Evolutionary conservation across 2,329 filamentous ascomycete species (phyloP).

Genomic region (Penicillium sp.): DNA sequence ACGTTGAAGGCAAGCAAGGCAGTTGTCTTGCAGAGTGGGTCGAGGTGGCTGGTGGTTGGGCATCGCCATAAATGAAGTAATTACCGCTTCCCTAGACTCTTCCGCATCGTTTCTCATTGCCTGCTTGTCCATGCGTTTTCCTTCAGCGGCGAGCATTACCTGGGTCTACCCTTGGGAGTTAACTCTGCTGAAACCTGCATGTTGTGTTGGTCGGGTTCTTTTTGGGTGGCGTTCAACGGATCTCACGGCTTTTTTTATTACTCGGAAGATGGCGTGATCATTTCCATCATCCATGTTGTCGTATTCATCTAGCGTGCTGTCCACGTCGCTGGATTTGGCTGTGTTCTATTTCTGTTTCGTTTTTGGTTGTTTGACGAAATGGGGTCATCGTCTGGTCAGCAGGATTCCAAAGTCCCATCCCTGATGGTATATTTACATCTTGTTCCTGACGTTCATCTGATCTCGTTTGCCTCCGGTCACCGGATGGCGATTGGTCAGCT

Average conservation of each 20-base stretch:
- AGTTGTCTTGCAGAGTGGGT: conserved; percentile 97
- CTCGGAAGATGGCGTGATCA: conserved; percentile 35
- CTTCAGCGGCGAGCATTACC: conserved; percentile 36
- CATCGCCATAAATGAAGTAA: conserved; percentile 52
- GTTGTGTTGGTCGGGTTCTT: conserved; percentile 31
- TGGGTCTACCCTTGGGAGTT: conserved; percentile 32
- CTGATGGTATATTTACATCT: conserved; percentile 11
- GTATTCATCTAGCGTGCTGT: conserved; percentile 40
- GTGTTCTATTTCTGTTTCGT: conserved; percentile 14
- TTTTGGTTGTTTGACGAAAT: background rate
- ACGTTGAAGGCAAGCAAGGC: conserved; percentile 96
- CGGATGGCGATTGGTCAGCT: background rate
- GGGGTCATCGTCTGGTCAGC: background rate
- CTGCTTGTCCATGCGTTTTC: conserved; percentile 29
- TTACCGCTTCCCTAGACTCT: conserved; percentile 12
- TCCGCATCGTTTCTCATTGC: conserved; percentile 32
- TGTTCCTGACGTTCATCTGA: background rate
- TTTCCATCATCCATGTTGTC: conserved; percentile 35
- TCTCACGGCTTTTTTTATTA: conserved; percentile 31
- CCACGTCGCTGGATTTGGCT: conserved; percentile 31
- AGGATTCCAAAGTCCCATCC: background rate
- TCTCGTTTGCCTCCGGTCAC: background rate
- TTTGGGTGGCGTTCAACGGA: conserved; percentile 41
- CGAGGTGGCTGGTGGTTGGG: conserved; percentile 92
- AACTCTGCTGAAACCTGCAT: conserved; percentile 34